Evolutionary conservation across 2,329 filamentous ascomycete species (phyloP), one percentile per base, ranked within the genome.

Genomic region (Cercospora sp.): DNA sequence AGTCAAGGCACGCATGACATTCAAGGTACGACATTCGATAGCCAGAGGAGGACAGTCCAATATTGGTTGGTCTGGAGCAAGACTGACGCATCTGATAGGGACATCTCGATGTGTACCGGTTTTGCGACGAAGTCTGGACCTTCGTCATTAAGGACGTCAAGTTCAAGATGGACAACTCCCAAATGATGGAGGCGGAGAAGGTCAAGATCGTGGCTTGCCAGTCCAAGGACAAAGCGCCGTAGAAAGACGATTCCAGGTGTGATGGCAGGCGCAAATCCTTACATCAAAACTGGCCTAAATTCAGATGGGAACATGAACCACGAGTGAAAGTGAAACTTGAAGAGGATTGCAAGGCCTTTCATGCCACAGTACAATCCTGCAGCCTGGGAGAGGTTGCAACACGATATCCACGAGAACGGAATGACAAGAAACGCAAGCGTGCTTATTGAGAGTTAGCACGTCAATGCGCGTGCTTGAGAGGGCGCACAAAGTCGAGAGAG

Each of bases 71-170:
- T 30, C 8, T n/a, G 45, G 4, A 51, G 10, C 20, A 33, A 97
- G 94, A 26, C 61, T 63, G 23, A 63, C 28, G 20, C 12, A 10
- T 31, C 10, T 7, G 12, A 4, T 20, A 63, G 62, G 95, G 95
- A 59, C 95, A 96, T 78, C 89, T 99, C 71, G 94, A 98, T 79
- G 98, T 95, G 16, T 99, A 99, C 84, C 91, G 95, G 74, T 99
- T 99, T 86, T 99, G 95, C 84, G 95, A 99, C 82, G 95, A 99
- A 83, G 95, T 99, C 67, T 99, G 95, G 95, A 99, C 95, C 1
- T 99, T 99, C 80, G 87, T 99, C 67, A 96, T 99, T 82, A 97
- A 97, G 82, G 95, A 98, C 73, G 94, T 98, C 65, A 93, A 90
- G n/a, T 98, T 99, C 84, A 99, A 99, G 83, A 90, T 98, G 83